phyloP scores from a whole-genome alignment of 2,329 filamentous ascomycete species.

The Rhynchosporium graminicola region DNA sequence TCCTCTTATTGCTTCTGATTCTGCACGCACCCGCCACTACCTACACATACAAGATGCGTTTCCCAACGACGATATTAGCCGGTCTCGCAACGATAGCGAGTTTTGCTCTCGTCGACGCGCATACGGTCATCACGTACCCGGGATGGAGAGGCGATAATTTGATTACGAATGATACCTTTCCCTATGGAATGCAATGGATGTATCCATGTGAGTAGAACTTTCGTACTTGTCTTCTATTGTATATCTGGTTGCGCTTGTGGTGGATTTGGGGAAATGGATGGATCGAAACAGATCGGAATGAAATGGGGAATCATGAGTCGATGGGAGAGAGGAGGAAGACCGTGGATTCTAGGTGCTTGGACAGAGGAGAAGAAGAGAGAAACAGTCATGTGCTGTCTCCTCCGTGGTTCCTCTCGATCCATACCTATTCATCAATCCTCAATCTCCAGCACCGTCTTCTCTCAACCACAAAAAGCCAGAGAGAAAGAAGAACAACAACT shows the following conservation, averaged over 20 bases:
- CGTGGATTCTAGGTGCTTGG: not conserved
- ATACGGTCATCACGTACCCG: constrained; percentile 44
- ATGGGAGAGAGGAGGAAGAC: not conserved
- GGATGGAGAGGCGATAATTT: constrained; percentile 45
- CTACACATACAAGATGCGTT: constrained; percentile 12
- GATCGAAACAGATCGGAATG: not conserved
- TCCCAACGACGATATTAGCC: constrained; percentile 19
- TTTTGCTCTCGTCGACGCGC: constrained; percentile 42
- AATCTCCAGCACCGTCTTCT: not conserved
- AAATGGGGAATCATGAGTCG: not conserved
- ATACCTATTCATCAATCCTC: not conserved
- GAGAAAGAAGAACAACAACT: not conserved
- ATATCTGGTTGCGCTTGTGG: not conserved
- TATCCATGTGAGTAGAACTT: constrained; percentile 42
- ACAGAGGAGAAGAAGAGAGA: not conserved
- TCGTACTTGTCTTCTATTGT: constrained; percentile 9
- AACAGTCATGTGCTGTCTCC: constrained; percentile 10
- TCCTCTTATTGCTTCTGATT: no score
- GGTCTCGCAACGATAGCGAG: constrained; percentile 25
- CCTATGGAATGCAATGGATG: constrained; percentile 44
- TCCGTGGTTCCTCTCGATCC: not conserved
- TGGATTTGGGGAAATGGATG: not conserved
- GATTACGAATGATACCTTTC: constrained; percentile 42
- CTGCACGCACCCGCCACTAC: not conserved
- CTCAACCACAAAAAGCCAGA: no score